These are phyloP conservation scores for Pseudocercospora fuligena DNA, from an alignment of 2,329 filamentous ascomycete species.

Conservation along the genomic window DNA sequence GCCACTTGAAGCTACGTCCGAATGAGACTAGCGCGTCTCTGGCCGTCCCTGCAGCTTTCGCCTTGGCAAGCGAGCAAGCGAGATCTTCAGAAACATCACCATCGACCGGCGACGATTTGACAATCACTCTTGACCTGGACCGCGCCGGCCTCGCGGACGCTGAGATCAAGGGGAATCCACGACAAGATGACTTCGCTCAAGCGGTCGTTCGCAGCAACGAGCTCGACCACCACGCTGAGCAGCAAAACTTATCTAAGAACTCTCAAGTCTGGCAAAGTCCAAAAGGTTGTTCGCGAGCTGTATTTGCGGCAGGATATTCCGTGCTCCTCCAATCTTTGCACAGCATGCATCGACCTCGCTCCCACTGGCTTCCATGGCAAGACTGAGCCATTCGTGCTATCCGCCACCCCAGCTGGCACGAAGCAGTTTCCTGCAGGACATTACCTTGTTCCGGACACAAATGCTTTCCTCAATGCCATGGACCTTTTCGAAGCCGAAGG, in stretches of 20 bases:
- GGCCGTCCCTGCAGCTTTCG: background rate
- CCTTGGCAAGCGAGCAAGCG: background rate
- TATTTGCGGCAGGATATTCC: slow-evolving; percentile 97
- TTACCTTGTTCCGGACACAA: slow-evolving; percentile 94
- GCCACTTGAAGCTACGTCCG: background rate
- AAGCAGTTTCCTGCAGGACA: slow-evolving; percentile 83
- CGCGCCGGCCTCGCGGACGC: background rate
- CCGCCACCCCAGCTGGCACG: slow-evolving; percentile 83
- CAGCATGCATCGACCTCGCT: slow-evolving; percentile 70
- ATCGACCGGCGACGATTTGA: background rate
- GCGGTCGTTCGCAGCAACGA: slow-evolving; percentile 60
- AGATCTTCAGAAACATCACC: background rate
- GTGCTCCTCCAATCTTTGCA: slow-evolving; percentile 90
- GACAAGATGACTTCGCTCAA: slow-evolving; percentile 65
- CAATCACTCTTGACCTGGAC: background rate
- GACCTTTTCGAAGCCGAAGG: slow-evolving; percentile 90
- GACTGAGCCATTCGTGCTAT: slow-evolving; percentile 82
- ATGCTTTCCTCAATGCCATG: slow-evolving; percentile 93
- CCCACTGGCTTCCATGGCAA: slow-evolving; percentile 79
- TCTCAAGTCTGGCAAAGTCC: slow-evolving; percentile 93
- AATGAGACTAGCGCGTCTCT: background rate
- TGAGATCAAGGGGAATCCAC: too few species aligned
- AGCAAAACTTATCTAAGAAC: slow-evolving; percentile 97
- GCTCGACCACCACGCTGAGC: slow-evolving; percentile 71
- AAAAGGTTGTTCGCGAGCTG: slow-evolving; percentile 96